These are phyloP conservation scores for Wickerhamiella spandovensis DNA, from an alignment of 805 yeast species.

Conservation along the genomic window DNA sequence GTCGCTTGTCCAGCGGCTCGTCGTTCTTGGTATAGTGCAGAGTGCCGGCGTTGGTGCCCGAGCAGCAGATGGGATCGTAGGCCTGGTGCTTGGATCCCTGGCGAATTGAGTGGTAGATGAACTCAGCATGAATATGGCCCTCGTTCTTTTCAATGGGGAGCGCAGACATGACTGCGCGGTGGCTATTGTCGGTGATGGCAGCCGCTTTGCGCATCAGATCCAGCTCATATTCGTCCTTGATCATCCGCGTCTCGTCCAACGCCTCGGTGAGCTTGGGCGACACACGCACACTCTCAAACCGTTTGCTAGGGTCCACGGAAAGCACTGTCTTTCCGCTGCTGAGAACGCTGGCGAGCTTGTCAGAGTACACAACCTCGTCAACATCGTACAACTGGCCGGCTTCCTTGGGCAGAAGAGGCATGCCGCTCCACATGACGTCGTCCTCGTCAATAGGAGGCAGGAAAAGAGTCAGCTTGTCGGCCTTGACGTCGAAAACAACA, in stretches of 20 bases:
- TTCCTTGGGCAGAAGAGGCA: slow-evolving; percentile 56
- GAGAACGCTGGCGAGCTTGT: slow-evolving; percentile 31
- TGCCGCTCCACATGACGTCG: slow-evolving; percentile 93
- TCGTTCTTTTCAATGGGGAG: slow-evolving; percentile 75
- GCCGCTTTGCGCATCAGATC: slow-evolving; percentile 68
- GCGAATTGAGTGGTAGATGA: slow-evolving; percentile 80
- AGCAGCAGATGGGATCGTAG: slow-evolving; percentile 91
- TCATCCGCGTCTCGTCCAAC: slow-evolving; percentile 72
- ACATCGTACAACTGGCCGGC: slow-evolving; percentile 61
- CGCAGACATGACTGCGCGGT: slow-evolving; percentile 85
- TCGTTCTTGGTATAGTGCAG: slow-evolving; percentile 82
- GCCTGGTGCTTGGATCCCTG: slow-evolving; percentile 85
- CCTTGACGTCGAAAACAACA: slow-evolving; percentile 40
- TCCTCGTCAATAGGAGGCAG: slow-evolving; percentile 77
- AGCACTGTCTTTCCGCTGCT: slow-evolving; percentile 10
- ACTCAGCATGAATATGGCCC: slow-evolving; percentile 91
- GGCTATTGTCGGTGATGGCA: slow-evolving; percentile 74
- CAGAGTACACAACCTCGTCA: slow-evolving; percentile 59
- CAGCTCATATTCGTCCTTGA: slow-evolving; percentile 75
- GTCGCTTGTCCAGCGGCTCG: slow-evolving; percentile 41
- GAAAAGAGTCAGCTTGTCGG: slow-evolving; percentile 53
- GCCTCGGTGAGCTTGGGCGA: slow-evolving; percentile 35
- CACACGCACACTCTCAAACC: slow-evolving; percentile 10
- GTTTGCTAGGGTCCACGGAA: slow-evolving; percentile 16
- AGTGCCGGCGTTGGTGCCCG: slow-evolving; percentile 85